Conservation (phyloP, 176 grass and related monocot species). For the Carex parvula region DNA sequence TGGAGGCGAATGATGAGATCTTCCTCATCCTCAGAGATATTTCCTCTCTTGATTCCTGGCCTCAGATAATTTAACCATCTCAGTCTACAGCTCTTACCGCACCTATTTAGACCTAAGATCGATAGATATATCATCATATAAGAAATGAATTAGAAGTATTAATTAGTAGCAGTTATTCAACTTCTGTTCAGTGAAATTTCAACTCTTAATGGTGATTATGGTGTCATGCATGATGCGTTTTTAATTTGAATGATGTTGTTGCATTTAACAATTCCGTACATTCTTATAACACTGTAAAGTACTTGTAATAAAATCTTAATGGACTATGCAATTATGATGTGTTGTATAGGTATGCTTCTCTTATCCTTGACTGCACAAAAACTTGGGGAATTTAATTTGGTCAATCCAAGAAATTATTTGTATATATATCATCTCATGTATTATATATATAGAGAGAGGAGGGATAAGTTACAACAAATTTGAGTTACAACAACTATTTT, state of each 20-base stretch:
- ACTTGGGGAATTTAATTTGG: no score
- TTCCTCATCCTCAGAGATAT: conserved; percentile 43
- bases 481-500: no score
- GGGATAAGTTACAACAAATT: no score
- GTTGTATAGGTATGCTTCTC: no score
- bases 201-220: background rate
- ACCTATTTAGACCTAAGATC: conserved; percentile 45
- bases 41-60: conserved; percentile 46
- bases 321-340: no score
- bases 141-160: background rate
- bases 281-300: no score
- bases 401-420: no score
- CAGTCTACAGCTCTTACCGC: conserved; percentile 46
- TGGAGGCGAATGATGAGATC: conserved; percentile 45
- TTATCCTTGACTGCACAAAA: no score
- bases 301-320: no score
- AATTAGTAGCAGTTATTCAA: background rate
- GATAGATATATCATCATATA: background rate
- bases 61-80: conserved; percentile 51
- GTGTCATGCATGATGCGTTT: background rate
- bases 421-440: no score
- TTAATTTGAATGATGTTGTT: background rate
- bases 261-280: background rate
- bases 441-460: no score
- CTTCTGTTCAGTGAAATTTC: background rate